Evolutionary conservation across 73 alveolate genomes (phyloP), one percentile per base, ranked within the genome.

Genomic region (Breviolum minutum): DNA sequence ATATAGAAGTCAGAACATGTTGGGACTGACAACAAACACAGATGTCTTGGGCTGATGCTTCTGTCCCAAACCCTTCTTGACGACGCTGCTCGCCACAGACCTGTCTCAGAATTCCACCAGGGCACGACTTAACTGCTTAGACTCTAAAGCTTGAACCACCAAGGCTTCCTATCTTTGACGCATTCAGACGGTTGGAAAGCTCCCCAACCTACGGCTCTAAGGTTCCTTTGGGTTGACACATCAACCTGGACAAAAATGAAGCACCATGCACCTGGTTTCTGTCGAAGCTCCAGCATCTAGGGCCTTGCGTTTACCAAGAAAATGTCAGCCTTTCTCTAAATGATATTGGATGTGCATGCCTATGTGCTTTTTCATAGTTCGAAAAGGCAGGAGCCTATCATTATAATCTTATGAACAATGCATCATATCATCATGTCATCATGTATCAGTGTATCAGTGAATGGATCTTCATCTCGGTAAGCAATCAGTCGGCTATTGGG

Each of bases 261-360:
- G 54, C 54, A 32, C 83, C 71, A 11, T 27, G 48, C 19, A 74
- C 96, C 96, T 89, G 20, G 83, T 70, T 62, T 89, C 96, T 48
- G 96, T 89, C 22, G 96, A 76, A 22, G 96, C 96, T 19, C 96
- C 96, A 40, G 96, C 96, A 71, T 89, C 96, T 16, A 89, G 66
- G 14, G 96, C 96, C 96, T 89, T 85, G 66, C 16, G 62, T 12
- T 40, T 40, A 40, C 54, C 3, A 40, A 40, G 54, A 40, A 40
- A n/a, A 26, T 17, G 3, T 77, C 60, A 77, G 30, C 87, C 30
- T 29, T 26, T 29, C 20, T 8, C 29, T 29, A 24, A 17, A 26
- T 77, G 24, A n/a, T 19, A 60, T 17, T 26, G 87, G 11, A 26
- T 40, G 54, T 10, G 54, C 17, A 24, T 77, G 6, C 62, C 87